Evolutionary conservation across 495 filamentous ascomycete species (phyloP).

Genomic region (Penicillium malachiteum): DNA sequence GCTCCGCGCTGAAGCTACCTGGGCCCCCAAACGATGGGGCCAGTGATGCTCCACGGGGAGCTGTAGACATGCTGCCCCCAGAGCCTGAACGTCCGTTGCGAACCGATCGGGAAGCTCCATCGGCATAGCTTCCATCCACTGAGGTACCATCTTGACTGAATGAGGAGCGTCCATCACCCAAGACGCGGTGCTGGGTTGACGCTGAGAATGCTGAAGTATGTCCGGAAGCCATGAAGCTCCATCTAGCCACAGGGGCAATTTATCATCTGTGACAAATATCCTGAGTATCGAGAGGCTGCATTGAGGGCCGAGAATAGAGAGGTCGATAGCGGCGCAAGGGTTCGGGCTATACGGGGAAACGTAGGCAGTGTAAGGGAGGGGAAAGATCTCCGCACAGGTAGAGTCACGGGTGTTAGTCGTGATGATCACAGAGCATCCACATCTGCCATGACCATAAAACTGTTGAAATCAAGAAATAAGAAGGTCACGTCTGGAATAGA

Average conservation of each 20-base stretch:
- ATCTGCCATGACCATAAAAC: constrained; percentile 15
- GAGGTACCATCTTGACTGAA: constrained; percentile 56
- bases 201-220: constrained; percentile 55
- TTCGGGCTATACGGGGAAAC: constrained; percentile 24
- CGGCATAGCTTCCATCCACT: constrained; percentile 48
- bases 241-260: constrained; percentile 41
- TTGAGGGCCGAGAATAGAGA: constrained; percentile 28
- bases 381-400: constrained; percentile 17
- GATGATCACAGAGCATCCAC: constrained; percentile 19
- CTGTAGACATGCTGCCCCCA: constrained; percentile 59
- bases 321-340: constrained; percentile 27
- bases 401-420: constrained; percentile 20
- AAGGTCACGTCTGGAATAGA: constrained; percentile 2
- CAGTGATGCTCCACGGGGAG: constrained; percentile 57
- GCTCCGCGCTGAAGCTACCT: constrained; percentile 89
- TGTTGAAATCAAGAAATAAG: constrained; percentile 3
- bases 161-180: constrained; percentile 55
- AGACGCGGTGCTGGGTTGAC: constrained; percentile 65
- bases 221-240: constrained; percentile 52
- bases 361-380: constrained; percentile 24
- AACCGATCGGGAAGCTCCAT: constrained; percentile 38
- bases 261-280: constrained; percentile 41
- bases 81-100: constrained; percentile 56
- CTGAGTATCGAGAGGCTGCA: constrained; percentile 31
- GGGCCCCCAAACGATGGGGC: constrained; percentile 67